phyloP scores from a whole-genome alignment of 192 early-diverging fungal genomes.

The Coemansia reversa region DNA sequence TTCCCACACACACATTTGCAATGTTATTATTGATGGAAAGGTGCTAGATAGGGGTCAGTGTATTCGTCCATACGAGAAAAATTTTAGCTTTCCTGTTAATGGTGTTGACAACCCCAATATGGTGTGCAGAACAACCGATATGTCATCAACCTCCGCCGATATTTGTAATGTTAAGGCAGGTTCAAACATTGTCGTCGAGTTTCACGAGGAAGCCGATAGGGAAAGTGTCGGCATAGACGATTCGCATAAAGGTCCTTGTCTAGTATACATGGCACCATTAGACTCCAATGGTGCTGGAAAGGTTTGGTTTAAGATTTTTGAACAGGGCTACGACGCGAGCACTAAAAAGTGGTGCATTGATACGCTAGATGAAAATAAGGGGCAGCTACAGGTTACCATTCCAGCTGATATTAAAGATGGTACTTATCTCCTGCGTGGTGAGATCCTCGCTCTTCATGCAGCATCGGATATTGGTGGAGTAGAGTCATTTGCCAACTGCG shows the following conservation, averaged over 20 bases:
- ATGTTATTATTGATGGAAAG: slow-evolving; percentile 10
- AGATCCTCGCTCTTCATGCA: slow-evolving; percentile 11
- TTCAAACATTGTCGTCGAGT: slow-evolving; percentile 8
- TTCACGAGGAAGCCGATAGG: slow-evolving; percentile 4
- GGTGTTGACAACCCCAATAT: slow-evolving; percentile 5
- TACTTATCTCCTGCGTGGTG: slow-evolving; percentile 6
- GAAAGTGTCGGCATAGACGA: neutral
- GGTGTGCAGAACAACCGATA: slow-evolving; percentile 10
- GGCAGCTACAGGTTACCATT: slow-evolving; percentile 1
- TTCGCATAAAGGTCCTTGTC: neutral
- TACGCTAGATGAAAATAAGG: neutral
- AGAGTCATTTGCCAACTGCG: too few relatives aligned
- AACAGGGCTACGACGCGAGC: neutral
- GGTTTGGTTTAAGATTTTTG: slow-evolving; percentile 16
- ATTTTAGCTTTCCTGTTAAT: slow-evolving; percentile 12
- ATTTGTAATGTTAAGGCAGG: slow-evolving; percentile 14
- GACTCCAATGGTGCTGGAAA: slow-evolving; percentile 1
- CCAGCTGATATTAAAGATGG: slow-evolving; percentile 5
- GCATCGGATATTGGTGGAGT: too few relatives aligned
- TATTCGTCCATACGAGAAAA: slow-evolving; percentile 15
- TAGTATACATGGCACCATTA: slow-evolving; percentile 10
- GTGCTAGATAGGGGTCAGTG: slow-evolving; percentile 19
- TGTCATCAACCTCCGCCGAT: neutral
- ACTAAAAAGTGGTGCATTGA: slow-evolving; percentile 11
- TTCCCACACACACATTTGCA: slow-evolving; percentile 23